Conservation (phyloP, 139 green algal genomes). For the Raphidocelis subcapitata region DNA sequence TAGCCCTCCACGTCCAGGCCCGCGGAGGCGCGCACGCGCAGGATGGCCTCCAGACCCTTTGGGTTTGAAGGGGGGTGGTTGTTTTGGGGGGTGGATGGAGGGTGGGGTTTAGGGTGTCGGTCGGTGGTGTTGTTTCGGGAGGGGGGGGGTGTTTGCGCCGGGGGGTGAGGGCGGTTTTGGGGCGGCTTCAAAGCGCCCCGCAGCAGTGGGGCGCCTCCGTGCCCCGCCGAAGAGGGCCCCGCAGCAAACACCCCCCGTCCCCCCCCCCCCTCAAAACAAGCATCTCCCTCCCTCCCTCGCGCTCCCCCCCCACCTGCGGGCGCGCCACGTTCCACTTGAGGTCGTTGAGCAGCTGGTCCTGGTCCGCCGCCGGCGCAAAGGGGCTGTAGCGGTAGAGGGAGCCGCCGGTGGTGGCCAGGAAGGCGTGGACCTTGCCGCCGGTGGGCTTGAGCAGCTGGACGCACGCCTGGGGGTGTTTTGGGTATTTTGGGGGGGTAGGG, state of each 20-base stretch:
- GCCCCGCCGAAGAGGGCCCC: too few relatives aligned
- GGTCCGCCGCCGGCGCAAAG: conserved; percentile 67
- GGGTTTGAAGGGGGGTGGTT: background rate
- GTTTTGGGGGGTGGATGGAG: background rate
- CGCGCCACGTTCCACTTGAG: conserved; percentile 78
- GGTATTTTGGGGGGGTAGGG: conserved; percentile 43
- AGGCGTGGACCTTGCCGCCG: conserved; percentile 61
- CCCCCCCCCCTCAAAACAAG: too few relatives aligned
- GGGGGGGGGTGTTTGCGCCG: too few relatives aligned
- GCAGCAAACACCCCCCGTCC: too few relatives aligned
- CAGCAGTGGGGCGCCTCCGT: too few relatives aligned
- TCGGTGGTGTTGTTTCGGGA: too few relatives aligned
- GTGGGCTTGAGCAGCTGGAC: conserved; percentile 83
- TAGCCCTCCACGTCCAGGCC: conserved; percentile 81
- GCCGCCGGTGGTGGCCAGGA: conserved; percentile 66
- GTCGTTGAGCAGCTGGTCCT: conserved; percentile 82
- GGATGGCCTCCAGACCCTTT: conserved; percentile 84
- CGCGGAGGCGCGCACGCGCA: conserved; percentile 68
- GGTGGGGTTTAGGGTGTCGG: too few relatives aligned
- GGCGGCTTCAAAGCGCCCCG: too few relatives aligned
- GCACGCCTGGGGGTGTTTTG: conserved; percentile 46
- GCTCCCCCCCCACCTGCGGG: conserved; percentile 49
- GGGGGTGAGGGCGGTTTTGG: too few relatives aligned
- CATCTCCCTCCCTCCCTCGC: too few relatives aligned
- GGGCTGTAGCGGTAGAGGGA: conserved; percentile 77